Evolutionary conservation across 2,329 filamentous ascomycete species (phyloP).

Genomic region (Exophiala sideris): DNA sequence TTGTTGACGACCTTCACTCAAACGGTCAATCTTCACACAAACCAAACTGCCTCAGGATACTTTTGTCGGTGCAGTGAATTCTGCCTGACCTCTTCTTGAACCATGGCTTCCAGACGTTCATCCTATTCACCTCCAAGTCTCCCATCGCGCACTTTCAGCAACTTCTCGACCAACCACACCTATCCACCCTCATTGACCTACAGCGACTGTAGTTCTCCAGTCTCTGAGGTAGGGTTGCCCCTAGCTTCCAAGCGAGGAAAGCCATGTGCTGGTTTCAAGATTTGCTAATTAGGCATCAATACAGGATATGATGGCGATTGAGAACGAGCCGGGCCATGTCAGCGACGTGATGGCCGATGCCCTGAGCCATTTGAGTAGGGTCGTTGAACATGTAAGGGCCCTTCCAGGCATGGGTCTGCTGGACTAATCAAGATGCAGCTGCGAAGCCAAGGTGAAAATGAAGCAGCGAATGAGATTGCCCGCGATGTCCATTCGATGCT

Average conservation of each 20-base stretch:
- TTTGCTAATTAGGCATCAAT: slow-evolving; percentile 20
- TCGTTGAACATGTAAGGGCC: slow-evolving; percentile 29
- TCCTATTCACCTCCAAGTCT: slow-evolving; percentile 13
- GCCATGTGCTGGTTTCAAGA: not conserved
- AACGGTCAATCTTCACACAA: not conserved
- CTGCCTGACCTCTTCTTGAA: slow-evolving; percentile 13
- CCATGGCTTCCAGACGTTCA: slow-evolving; percentile 16
- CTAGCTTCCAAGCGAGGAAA: not conserved
- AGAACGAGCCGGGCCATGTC: slow-evolving; percentile 25
- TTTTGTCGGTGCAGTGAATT: slow-evolving; percentile 6
- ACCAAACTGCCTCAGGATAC: not conserved
- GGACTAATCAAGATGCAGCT: slow-evolving; percentile 31
- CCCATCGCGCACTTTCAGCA: slow-evolving; percentile 14
- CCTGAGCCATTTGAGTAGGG: slow-evolving; percentile 25
- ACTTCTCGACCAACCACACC: slow-evolving; percentile 13
- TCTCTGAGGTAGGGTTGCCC: slow-evolving; percentile 20
- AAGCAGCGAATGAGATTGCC: slow-evolving; percentile 36
- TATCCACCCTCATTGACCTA: slow-evolving; percentile 25
- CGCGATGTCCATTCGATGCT: slow-evolving; percentile 35
- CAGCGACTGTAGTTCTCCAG: slow-evolving; percentile 24
- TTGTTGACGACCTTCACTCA: slow-evolving; percentile 14
- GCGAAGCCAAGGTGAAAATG: slow-evolving; percentile 31
- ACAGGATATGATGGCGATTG: slow-evolving; percentile 25
- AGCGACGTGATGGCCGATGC: slow-evolving; percentile 26
- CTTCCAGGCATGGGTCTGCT: slow-evolving; percentile 7